Evolutionary conservation across 2,329 filamentous ascomycete genomes (phyloP), one percentile per base, ranked within the genome.

Genomic region (Metarhizium brunneum): DNA sequence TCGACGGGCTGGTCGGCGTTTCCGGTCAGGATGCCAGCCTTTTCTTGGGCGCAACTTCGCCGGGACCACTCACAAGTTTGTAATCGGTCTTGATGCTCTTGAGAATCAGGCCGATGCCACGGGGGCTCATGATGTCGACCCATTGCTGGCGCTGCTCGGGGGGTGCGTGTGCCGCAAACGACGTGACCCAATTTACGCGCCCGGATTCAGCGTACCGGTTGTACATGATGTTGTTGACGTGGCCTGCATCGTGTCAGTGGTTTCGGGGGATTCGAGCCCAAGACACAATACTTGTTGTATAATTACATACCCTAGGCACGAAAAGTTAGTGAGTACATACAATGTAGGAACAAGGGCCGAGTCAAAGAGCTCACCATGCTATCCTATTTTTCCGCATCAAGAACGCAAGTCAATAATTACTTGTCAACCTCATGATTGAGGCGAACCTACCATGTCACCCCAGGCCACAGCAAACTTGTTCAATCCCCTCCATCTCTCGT

Each of bases 151-250:
- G 75, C 60, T 92, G 78, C 35, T 71, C 68, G 0, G 83, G 81
- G 62, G 90, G 84, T 50, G 83, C 73, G 57, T 82, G 72, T 2
- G 77, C 71, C 4, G 83, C 87, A 62, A 89, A 86, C 64, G 90
- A 86, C 56, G 78, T 76, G 30, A 85, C 79, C 86, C 88, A 95
- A 64, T 91, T 89, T 36, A 92, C 81, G 40, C 92, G 81, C 4
- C 85, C 85, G 6, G 86, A 86, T 69, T 96, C 92, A 40, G 90
- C 90, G 68, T 89, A 95, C 58, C 87, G 82, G 62, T 88, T 85
- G 69, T 95, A 95, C 61, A 82, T 83, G 59, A 92, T 85, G 63
- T 95, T 95, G 68, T 95, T 96, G 51, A 96, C 87, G 69, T 96
- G 90, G 7, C 66, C 67, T 70, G 38, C 16, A 30, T 8, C 11